A percentile compares a stretch with the other conserved stretches of the same genome.
Conservation (phyloP, 2,329 filamentous ascomycete genomes). For the Diaporthe vaccinii region DNA sequence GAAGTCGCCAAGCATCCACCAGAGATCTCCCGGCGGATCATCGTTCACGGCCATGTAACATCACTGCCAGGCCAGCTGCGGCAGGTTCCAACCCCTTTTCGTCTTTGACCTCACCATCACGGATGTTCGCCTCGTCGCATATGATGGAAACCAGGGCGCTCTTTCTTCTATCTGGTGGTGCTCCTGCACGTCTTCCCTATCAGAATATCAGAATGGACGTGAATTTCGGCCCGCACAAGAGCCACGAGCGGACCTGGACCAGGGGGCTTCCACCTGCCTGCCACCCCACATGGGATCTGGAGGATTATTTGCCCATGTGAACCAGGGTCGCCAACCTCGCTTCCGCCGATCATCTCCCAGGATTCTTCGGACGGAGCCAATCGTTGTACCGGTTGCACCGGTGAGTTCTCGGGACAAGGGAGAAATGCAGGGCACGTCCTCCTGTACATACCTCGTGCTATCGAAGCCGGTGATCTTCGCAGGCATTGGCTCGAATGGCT, state of each 20-base stretch:
- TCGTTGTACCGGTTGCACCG: neutral
- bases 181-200: neutral
- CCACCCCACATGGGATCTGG: slow-evolving; percentile 28
- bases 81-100: slow-evolving; percentile 21
- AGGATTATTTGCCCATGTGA: slow-evolving; percentile 29
- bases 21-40: slow-evolving; percentile 35
- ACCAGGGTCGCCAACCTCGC: slow-evolving; percentile 34
- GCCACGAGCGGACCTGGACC: slow-evolving; percentile 1
- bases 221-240: slow-evolving; percentile 4
- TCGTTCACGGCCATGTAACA: slow-evolving; percentile 14
- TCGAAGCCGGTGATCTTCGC: slow-evolving; percentile 10
- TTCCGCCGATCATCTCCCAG: slow-evolving; percentile 33
- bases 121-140: neutral
- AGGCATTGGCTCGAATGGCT: slow-evolving; percentile 4
- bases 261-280: neutral
- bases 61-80: slow-evolving; percentile 9
- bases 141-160: neutral
- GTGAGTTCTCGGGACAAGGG: slow-evolving; percentile 36
- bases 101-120: neutral
- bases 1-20: slow-evolving; percentile 29
- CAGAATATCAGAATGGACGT: neutral
- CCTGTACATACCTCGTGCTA: neutral
- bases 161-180: neutral
- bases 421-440: slow-evolving; percentile 16
- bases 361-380: slow-evolving; percentile 23